A percentile compares a stretch with the other conserved stretches of the same genome.
Conservation (phyloP, 345 rosid species). For the Eucalyptus coolabah region DNA sequence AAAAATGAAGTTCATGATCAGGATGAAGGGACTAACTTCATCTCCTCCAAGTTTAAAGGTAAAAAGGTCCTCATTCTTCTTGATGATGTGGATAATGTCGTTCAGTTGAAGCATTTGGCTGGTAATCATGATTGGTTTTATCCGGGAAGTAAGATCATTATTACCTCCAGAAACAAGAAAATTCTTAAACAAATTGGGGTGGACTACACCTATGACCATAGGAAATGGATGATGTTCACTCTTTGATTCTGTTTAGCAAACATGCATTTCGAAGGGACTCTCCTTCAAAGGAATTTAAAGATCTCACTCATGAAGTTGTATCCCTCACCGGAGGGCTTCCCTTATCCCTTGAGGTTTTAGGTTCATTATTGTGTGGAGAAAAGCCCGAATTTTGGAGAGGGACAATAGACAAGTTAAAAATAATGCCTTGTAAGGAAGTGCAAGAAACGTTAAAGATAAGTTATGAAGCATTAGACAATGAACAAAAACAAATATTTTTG, state of each 20-base stretch:
- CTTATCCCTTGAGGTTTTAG: neutral
- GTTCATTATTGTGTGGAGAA: neutral
- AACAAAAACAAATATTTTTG: too few relatives aligned
- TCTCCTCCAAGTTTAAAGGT: neutral
- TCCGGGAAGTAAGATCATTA: neutral
- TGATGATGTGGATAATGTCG: neutral
- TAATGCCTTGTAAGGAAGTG: accelerated
- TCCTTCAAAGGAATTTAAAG: neutral
- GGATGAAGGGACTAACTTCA: accelerated
- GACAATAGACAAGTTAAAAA: too few relatives aligned
- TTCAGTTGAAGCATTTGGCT: accelerated
- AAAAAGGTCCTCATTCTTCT: neutral
- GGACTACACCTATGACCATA: accelerated
- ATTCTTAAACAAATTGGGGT: neutral
- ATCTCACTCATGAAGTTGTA: neutral
- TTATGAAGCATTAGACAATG: too few relatives aligned
- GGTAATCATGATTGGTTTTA: neutral
- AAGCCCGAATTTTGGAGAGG: accelerated
- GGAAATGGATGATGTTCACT: neutral
- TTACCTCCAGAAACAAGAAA: neutral
- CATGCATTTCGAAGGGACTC: neutral
- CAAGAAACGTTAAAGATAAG: too few relatives aligned
- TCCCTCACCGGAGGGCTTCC: neutral
- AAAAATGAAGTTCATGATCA: accelerated
- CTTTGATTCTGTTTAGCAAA: neutral